Evolutionary conservation across 306 rosid species (phyloP).

Genomic region (Vicia sativa): DNA sequence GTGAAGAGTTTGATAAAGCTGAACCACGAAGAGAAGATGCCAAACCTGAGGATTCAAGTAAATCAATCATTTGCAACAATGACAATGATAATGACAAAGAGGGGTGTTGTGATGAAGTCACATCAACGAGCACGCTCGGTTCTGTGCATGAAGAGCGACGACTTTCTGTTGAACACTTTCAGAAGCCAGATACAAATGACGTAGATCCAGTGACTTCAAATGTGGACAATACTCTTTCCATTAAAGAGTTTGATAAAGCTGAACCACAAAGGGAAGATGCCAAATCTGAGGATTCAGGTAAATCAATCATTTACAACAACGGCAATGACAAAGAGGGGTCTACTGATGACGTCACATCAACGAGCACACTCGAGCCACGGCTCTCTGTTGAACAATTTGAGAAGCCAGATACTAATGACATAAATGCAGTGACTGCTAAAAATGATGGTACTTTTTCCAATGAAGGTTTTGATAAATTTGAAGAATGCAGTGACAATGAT

Average conservation of each 20-base stretch:
- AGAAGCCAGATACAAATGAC: slow-evolving; percentile 47
- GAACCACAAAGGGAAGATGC: too few species aligned
- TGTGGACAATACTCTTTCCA: slow-evolving; percentile 35
- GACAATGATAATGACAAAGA: slow-evolving; percentile 11
- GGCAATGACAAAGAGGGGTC: too few species aligned
- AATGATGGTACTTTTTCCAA: too few species aligned
- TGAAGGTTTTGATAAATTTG: too few species aligned
- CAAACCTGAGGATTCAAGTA: slow-evolving; percentile 40
- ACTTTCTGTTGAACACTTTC: slow-evolving; percentile 40
- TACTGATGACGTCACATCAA: too few species aligned
- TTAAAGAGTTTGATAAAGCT: slow-evolving; percentile 37
- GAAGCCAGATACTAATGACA: too few species aligned
- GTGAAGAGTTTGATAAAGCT: slow-evolving; percentile 38
- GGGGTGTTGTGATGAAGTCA: slow-evolving; percentile 34
- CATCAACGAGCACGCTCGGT: slow-evolving; percentile 46
- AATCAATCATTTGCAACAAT: slow-evolving; percentile 14
- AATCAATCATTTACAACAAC: too few species aligned
- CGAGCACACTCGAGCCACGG: too few species aligned
- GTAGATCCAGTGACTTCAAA: slow-evolving; percentile 38
- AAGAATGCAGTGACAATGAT: slow-evolving; percentile 12
- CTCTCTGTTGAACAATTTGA: too few species aligned
- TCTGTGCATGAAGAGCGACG: slow-evolving; percentile 44
- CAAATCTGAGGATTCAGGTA: too few species aligned
- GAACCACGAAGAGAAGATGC: slow-evolving; percentile 39
- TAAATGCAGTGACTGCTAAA: too few species aligned